Evolutionary conservation across 2,329 filamentous ascomycete species (phyloP).

Genomic region (Pseudocercospora pini-densiflorae): DNA sequence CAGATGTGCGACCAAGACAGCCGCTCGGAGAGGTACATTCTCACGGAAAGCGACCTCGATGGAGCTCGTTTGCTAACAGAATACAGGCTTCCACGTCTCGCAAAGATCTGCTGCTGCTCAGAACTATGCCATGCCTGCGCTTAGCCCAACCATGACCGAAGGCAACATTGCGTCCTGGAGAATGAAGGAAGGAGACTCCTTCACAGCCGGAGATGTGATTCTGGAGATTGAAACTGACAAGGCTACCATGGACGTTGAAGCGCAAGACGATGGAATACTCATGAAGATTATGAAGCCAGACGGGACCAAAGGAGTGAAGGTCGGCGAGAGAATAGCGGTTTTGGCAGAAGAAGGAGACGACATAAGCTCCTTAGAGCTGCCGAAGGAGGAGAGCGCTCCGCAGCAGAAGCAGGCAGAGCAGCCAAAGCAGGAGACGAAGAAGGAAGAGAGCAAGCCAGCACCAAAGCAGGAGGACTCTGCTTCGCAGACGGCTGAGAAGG

Average conservation of each 20-base stretch:
- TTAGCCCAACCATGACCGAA: slow-evolving; percentile 93
- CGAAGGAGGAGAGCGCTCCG: slow-evolving; percentile 62
- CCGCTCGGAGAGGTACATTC: slow-evolving; percentile 33
- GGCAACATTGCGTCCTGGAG: slow-evolving; percentile 86
- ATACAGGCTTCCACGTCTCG: slow-evolving; percentile 34
- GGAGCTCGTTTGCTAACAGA: slow-evolving; percentile 14
- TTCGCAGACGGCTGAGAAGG: slow-evolving; percentile 17
- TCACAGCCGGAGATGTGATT: slow-evolving; percentile 81
- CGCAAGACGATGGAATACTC: slow-evolving; percentile 84
- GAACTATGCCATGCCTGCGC: slow-evolving; percentile 88
- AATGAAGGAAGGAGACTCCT: slow-evolving; percentile 84
- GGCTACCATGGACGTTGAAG: slow-evolving; percentile 93
- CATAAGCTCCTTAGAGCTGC: slow-evolving; percentile 72
- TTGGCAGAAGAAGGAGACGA: slow-evolving; percentile 83
- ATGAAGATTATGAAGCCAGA: slow-evolving; percentile 79
- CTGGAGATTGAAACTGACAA: slow-evolving; percentile 95
- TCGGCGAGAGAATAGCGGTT: slow-evolving; percentile 81
- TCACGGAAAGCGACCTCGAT: neutral
- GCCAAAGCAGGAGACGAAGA: slow-evolving; percentile 21
- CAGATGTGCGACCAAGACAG: slow-evolving; percentile 33
- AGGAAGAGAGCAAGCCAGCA: slow-evolving; percentile 21
- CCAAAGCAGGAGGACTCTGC: slow-evolving; percentile 16
- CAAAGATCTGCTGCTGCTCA: slow-evolving; percentile 66
- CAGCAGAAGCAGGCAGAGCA: slow-evolving; percentile 21
- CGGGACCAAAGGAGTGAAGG: slow-evolving; percentile 75